Conservation (phyloP, 139 green algal species). For the Picochlorum costavermella region DNA sequence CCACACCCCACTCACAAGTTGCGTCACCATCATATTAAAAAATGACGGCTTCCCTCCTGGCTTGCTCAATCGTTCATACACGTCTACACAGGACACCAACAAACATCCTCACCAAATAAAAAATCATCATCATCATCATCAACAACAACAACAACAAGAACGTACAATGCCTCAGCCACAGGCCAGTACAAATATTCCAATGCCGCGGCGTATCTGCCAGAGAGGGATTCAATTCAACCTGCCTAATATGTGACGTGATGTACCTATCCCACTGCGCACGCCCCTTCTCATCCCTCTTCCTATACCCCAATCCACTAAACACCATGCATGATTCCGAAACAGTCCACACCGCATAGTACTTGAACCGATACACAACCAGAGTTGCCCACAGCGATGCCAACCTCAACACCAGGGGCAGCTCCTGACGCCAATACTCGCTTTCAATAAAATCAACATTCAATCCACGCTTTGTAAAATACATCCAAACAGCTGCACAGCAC, state of each 20-base stretch:
- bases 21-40: slow-evolving; percentile 59
- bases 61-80: slow-evolving; percentile 74
- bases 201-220: slow-evolving; percentile 42
- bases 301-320: slow-evolving; percentile 64
- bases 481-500: slow-evolving; percentile 32
- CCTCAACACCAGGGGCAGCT: slow-evolving; percentile 2
- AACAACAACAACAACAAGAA: slow-evolving; percentile 11
- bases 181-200: slow-evolving; percentile 76
- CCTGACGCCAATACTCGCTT: background rate
- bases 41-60: slow-evolving; percentile 47
- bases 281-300: slow-evolving; percentile 22
- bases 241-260: slow-evolving; percentile 52
- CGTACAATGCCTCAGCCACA: slow-evolving; percentile 48
- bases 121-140: no score
- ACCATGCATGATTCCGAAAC: slow-evolving; percentile 55
- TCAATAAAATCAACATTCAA: slow-evolving; percentile 15
- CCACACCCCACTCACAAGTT: slow-evolving; percentile 71
- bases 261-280: slow-evolving; percentile 53
- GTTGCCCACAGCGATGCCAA: slow-evolving; percentile 20
- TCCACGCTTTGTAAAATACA: slow-evolving; percentile 5
- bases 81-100: slow-evolving; percentile 26
- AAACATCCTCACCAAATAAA: no score
- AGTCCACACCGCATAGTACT: slow-evolving; percentile 37
- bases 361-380: slow-evolving; percentile 23
- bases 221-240: slow-evolving; percentile 55